Evolutionary conservation across 2,329 filamentous ascomycete species (phyloP), one percentile per base, ranked within the genome.

Genomic region (Penicillium sp.): DNA sequence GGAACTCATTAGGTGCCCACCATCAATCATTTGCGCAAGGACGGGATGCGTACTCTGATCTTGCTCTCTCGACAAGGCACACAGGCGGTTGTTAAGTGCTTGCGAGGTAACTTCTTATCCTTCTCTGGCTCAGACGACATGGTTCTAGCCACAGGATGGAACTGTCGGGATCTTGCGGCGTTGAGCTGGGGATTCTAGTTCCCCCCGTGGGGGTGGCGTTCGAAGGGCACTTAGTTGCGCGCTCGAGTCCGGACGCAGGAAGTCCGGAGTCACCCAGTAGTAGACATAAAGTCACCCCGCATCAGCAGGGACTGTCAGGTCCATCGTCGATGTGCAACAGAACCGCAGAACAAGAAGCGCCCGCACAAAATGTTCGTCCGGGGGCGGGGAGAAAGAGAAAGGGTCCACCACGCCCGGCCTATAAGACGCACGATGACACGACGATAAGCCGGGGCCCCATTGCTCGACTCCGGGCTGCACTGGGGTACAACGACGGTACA

Each of bases 41-140:
- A 16, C 26, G 10, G 18, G 18, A 19, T 36, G 39, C 60, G 41
- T 57, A 69, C 68, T 50, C 67, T 64, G 45, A 71, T 65, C 34
- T 71, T 71, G 47, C 68, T 71, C 50, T 71, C 68, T 16, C 68
- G 64, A 43, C 68, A 71, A 16, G 66, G 64, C 19, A 70, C 67
- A 39, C 68, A 71, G 7, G 68, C 68, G 2, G 68, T 71, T 2
- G 68, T 71, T 48, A 70, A 65, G 47, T 71, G 67, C 47, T 68
- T 70, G 36, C 68, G 60, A 14, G 58, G 59, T 7, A 55, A 41
- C 50, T 57, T 62, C 37, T 58, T 62, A n/a, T 48, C 39, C 47
- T 55, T 59, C 29, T 57, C 53, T 25, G 49, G 38, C 11, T 52
- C 50, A 25, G 53, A 42, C 36, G 60, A 54, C 54, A 58, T 60